Base-by-base conservation (phyloP, 164 flowering plant species). In the Aristolochia contorta region DNA sequence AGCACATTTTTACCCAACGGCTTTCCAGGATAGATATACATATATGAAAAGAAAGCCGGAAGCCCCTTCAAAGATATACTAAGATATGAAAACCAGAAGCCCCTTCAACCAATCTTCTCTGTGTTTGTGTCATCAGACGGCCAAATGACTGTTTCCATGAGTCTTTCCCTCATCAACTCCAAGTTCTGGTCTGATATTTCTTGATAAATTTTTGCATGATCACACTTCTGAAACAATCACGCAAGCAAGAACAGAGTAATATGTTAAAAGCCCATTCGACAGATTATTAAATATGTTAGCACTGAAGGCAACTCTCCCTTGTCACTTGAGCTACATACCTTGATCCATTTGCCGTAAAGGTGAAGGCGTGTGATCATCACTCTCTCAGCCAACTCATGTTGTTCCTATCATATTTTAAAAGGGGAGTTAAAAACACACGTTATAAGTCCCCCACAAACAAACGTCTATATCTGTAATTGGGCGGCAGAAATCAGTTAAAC, bases 281-380 rank as follows among this genome's bases (percentile, higher is more conserved):
- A 3, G 41, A 10, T 21, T 8, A 4, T 22, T 13, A 51, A 56
- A 56, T 2, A 54, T 24, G 54, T 12, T 32, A 50, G 41, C 15
- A 27, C 24, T 52, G 25, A 14, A 62, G 45, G 33, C 30, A 53
- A 8, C 24, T 37, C 46, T 37, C 43, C 9, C 43, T 37, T 37
- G 43, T 10, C 12, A 41, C 14, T 58, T 45, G 24, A 9, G 16
- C 37, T 16, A 24, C 23, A 30, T 75, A 90, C 97, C 97, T 93
- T 88, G 13, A 84, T 57, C 99, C 99, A 93, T 78, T 84, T 84
- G 21, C 89, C 87, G 60, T 90, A 93, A 41, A 93, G 76, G 70
- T 87, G 94, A 66, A 93, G 97, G 12, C 98, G 88, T 0, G 98
- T 93, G 13, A 84, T 69, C 98, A 90, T 93, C 62, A 93, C 97